A percentile compares a stretch with the other conserved stretches of the same genome.
phyloP scores from a whole-genome alignment of 2,329 filamentous ascomycete genomes.

The Penicillium sp. region DNA sequence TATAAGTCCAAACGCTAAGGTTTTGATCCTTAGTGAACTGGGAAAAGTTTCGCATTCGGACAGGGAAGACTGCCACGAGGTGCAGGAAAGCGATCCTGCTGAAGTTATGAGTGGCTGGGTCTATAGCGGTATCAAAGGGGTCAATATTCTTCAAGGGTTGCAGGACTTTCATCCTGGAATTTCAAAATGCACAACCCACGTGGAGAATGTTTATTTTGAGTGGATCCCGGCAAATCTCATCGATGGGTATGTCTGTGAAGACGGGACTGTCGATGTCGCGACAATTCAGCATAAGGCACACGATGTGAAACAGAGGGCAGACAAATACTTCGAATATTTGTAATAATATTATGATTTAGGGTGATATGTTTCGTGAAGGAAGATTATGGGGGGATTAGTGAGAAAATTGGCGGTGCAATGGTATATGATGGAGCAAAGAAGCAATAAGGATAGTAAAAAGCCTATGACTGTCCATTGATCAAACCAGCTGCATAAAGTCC shows the following conservation, averaged over 20 bases:
- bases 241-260: constrained; percentile 57
- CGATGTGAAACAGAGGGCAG: constrained; percentile 17
- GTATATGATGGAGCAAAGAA: neutral
- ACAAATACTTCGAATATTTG: constrained; percentile 22
- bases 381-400: no score
- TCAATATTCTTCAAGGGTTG: constrained; percentile 19
- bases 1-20: constrained; percentile 46
- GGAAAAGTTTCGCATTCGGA: constrained; percentile 60
- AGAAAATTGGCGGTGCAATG: no score
- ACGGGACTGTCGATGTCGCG: constrained; percentile 40
- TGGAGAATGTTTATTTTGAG: constrained; percentile 59
- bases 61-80: constrained; percentile 48
- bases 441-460: neutral
- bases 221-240: constrained; percentile 56
- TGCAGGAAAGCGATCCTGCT: constrained; percentile 54
- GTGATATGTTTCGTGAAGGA: no score
- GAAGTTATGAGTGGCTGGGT: constrained; percentile 56
- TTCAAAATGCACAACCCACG: constrained; percentile 26
- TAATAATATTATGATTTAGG: neutral
- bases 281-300: constrained; percentile 26
- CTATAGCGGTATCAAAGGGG: constrained; percentile 22
- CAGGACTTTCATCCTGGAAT: constrained; percentile 10
- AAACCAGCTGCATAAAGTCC: constrained; percentile 13
- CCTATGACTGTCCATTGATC: constrained; percentile 17
- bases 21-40: constrained; percentile 58